Evolutionary conservation across 805 yeast genomes (phyloP), one percentile per base, ranked within the genome.

Genomic region (Barnettozyma pratensis): DNA sequence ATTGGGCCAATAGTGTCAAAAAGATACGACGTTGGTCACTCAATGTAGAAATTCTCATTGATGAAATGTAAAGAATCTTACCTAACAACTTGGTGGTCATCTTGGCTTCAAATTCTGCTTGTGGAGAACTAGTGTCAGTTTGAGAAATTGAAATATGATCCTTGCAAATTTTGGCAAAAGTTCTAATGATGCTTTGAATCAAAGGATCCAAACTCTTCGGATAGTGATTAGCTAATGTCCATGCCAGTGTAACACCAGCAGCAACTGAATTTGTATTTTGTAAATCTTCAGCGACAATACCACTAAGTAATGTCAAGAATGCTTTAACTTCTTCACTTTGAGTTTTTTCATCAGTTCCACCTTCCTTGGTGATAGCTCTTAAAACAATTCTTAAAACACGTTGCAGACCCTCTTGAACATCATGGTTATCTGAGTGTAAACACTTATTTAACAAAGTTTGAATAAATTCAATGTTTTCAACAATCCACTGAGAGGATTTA

Each of bases 11-110:
- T 6, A 91, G 71, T 0, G 96, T 83, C 53, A 94, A 68, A 63
- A 91, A 94, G 28, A 91, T 82, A 45, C 99, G 77, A 51, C 99
- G 79, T 60, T 92, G 96, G 57, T 94, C 99, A 2, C 96, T 97
- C 28, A 95, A 71, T n/a, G 79, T 76, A 0, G 95, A 80, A 5
- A 94, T 87, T 55, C 97, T 79, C 73, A 79, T 76, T 0, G 96
- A 81, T 1, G 92, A 81, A 45, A 92, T 75, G 54, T 84, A 83
- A 46, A 94, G 70, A 28, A 89, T 80, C 63, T 85, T 86, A 50
- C 85, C 89, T 41, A 94, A 69, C 35, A 90, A 67, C 50, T 77
- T 80, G 0, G 94, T 84, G 0, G 95, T 85, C 75, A 86, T 84
- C 59, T 79, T 83, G 7, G 92, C 87, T 60, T 89, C 96, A 55